phyloP scores from a whole-genome alignment of 208 protist genomes.

The Porcisia deanei region DNA sequence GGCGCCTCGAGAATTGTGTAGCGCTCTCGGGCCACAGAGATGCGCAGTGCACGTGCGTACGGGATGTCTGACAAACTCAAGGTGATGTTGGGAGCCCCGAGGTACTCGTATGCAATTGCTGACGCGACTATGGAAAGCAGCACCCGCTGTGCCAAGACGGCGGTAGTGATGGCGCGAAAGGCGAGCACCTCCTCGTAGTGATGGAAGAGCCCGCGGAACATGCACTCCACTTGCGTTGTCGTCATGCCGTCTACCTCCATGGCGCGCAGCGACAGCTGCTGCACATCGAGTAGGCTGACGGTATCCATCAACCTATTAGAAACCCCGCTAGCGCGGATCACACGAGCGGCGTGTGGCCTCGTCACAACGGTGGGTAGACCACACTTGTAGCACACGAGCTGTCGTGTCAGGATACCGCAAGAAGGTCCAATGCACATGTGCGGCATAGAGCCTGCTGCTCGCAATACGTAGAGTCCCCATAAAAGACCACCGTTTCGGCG shows the following conservation, averaged over 20 bases:
- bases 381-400: slow-evolving; percentile 46
- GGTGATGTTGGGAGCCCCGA: slow-evolving; percentile 51
- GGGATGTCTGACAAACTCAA: slow-evolving; percentile 68
- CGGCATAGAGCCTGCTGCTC: slow-evolving; percentile 57
- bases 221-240: slow-evolving; percentile 35
- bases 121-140: slow-evolving; percentile 60
- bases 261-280: slow-evolving; percentile 36
- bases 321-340: slow-evolving; percentile 33
- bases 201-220: slow-evolving; percentile 53
- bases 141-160: slow-evolving; percentile 43
- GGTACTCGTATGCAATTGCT: slow-evolving; percentile 71
- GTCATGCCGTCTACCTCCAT: slow-evolving; percentile 39
- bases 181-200: slow-evolving; percentile 50
- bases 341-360: slow-evolving; percentile 52
- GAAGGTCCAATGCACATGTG: slow-evolving; percentile 49
- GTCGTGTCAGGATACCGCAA: slow-evolving; percentile 57
- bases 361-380: slow-evolving; percentile 63
- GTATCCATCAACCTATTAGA: slow-evolving; percentile 10
- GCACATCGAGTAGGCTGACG: slow-evolving; percentile 37
- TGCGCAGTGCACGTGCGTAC: slow-evolving; percentile 61
- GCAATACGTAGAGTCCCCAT: slow-evolving; percentile 77
- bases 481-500: slow-evolving; percentile 36
- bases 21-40: slow-evolving; percentile 36
- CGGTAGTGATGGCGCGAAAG: slow-evolving; percentile 40
- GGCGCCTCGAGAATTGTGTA: slow-evolving; percentile 77